Conservation (phyloP, 2,329 filamentous ascomycete species). For the Colletotrichum orchidophilum region DNA sequence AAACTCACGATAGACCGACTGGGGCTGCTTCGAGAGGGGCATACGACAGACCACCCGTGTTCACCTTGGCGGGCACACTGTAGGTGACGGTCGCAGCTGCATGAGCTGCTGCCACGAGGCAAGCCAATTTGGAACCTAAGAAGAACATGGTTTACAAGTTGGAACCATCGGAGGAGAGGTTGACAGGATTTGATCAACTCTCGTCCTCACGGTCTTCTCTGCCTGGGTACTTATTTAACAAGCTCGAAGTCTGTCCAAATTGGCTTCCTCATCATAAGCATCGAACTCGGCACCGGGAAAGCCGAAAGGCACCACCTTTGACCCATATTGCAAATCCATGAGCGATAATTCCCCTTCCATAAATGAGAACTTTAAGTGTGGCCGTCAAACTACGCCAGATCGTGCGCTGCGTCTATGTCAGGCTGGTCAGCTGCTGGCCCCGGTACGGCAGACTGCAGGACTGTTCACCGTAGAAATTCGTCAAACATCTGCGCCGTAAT, state of each 20-base stretch:
- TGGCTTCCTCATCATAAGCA: background rate
- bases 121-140: background rate
- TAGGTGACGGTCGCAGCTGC: constrained; percentile 2
- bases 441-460: too few relatives aligned
- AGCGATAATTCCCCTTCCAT: background rate
- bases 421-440: background rate
- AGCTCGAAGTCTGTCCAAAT: background rate
- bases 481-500: too few relatives aligned
- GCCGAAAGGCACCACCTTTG: background rate
- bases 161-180: background rate
- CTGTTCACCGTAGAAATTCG: too few relatives aligned
- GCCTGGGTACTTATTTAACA: background rate
- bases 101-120: background rate
- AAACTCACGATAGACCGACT: constrained; percentile 23
- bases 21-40: constrained; percentile 21
- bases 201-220: background rate
- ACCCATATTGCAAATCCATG: background rate
- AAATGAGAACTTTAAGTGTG: background rate
- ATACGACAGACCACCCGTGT: constrained; percentile 4
- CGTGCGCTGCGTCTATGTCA: background rate
- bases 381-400: background rate
- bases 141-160: background rate
- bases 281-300: background rate
- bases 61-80: constrained; percentile 7
- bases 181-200: background rate